Base-by-base conservation (phyloP, 768 basidiomycete genomes). In the Coprinopsis strossmayeri region DNA sequence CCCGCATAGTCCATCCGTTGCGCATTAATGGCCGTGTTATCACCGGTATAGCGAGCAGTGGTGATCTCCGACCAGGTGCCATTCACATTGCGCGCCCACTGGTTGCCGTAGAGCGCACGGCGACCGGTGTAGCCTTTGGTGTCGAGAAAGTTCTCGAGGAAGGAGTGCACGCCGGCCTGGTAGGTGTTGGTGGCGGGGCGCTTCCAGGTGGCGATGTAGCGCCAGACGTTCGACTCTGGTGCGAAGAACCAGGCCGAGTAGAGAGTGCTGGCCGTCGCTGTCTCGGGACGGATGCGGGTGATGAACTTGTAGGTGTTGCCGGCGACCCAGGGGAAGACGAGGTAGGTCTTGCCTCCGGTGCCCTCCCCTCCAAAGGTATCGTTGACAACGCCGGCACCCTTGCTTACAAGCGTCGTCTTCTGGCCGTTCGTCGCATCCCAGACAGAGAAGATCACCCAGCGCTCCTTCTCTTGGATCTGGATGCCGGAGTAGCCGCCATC, bases 401-500 rank as follows among this genome's bases (percentile, higher is more conserved):
- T 55, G 54, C 54, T 55, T 24, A 55, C 54, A 42, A 55, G 50
- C 28, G 54, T 55, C 2, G 54, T 55, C 51, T 55, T 52, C 46
- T 49, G 42, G 12, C 54, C 54, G 26, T 55, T 52, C 10, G 48
- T 47, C 37, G 54, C 54, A 34, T 55, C 54, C 53, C 53, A 54
- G n/a, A 51, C 50, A 10, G 53, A 54, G 46, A 54, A 54, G 11
- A 54, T 15, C 10, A 54, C 34, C 53, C 49, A 45, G 40, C 49
- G 53, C 18, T 51, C 20, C 11, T 35, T 48, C 24, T 40, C 50
- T 48, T 46, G 45, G 41, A 54, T 49, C 41, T 54, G 53, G 27
- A 54, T 54, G 34, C 53, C 53, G 26, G 50, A 47, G 34, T 54
- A 54, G 32, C 53, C 53, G 0, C 34, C 50, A 11, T 35, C 34